phyloP scores from a whole-genome alignment of 176 grass and related monocot species.

The Paspalum vaginatum region DNA sequence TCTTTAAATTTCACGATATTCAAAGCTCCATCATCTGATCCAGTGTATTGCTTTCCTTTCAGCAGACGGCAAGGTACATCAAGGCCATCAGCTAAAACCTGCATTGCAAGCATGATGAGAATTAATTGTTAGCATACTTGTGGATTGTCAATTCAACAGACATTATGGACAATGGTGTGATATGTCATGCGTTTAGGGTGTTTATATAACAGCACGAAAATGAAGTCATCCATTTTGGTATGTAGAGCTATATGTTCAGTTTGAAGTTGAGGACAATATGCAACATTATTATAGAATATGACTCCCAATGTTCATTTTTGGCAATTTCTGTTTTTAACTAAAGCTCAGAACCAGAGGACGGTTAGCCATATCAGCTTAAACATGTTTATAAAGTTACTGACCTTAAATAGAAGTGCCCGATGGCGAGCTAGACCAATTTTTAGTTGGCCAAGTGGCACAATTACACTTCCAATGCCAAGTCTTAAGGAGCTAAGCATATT shows the following conservation, averaged over 20 bases:
- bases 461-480: constrained; percentile 58
- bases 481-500: constrained; percentile 62
- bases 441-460: constrained; percentile 79
- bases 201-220: constrained; percentile 19
- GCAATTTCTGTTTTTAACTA: background rate
- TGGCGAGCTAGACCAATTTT: constrained; percentile 91
- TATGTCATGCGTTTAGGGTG: background rate
- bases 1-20: constrained; percentile 88
- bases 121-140: constrained; percentile 13
- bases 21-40: constrained; percentile 92
- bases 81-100: constrained; percentile 96
- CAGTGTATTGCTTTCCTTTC: constrained; percentile 95
- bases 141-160: constrained; percentile 10
- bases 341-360: background rate
- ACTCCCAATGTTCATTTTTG: constrained; percentile 12
- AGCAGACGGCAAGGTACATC: constrained; percentile 79
- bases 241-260: constrained; percentile 14
- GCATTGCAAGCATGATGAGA: constrained; percentile 41
- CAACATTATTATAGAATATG: constrained; percentile 32
- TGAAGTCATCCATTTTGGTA: background rate
- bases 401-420: constrained; percentile 97
- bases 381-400: constrained; percentile 41
- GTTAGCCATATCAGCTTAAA: constrained; percentile 17
- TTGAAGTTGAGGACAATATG: constrained; percentile 19
- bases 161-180: background rate